These are phyloP conservation scores for Hypoxylon sp. DNA, from an alignment of 2,329 filamentous ascomycete genomes.

Conservation along the genomic window DNA sequence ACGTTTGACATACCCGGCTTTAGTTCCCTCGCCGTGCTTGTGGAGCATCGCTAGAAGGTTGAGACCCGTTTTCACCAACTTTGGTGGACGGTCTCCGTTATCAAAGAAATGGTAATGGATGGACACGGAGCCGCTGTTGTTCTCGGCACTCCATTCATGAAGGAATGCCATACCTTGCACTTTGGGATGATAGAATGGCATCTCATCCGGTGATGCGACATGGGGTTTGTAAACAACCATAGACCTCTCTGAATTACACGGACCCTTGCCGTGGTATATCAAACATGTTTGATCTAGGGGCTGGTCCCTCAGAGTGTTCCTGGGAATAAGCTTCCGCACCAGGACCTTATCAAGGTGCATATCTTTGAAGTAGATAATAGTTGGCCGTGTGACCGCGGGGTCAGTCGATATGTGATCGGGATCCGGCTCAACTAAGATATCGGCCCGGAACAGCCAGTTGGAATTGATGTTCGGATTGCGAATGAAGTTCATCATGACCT, in stretches of 20 bases:
- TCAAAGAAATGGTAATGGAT: conserved; percentile 73
- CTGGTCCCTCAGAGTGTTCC: conserved; percentile 82
- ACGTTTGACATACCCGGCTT: conserved; percentile 81
- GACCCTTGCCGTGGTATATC: conserved; percentile 67
- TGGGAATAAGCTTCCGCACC: conserved; percentile 83
- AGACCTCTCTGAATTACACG: conserved; percentile 57
- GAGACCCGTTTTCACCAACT: conserved; percentile 76
- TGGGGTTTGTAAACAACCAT: conserved; percentile 87
- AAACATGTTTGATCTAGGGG: conserved; percentile 87
- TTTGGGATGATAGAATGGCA: conserved; percentile 91
- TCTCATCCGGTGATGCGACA: conserved; percentile 68
- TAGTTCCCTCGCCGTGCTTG: conserved; percentile 79
- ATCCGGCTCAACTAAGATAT: conserved; percentile 74
- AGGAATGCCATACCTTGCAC: conserved; percentile 82
- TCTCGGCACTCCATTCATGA: conserved; percentile 72
- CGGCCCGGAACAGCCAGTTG: conserved; percentile 82
- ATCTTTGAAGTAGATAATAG: conserved; percentile 62
- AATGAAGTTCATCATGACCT: conserved; percentile 81
- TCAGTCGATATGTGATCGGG: conserved; percentile 51
- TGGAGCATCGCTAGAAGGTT: conserved; percentile 77
- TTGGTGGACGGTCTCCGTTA: conserved; percentile 55
- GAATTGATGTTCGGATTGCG: conserved; percentile 86
- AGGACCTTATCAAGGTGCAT: conserved; percentile 73
- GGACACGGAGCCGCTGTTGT: conserved; percentile 66
- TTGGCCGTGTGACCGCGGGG: conserved; percentile 50